These are phyloP conservation scores for Termitomyces sp. DNA, from an alignment of 768 basidiomycete species.

Conservation along the genomic window DNA sequence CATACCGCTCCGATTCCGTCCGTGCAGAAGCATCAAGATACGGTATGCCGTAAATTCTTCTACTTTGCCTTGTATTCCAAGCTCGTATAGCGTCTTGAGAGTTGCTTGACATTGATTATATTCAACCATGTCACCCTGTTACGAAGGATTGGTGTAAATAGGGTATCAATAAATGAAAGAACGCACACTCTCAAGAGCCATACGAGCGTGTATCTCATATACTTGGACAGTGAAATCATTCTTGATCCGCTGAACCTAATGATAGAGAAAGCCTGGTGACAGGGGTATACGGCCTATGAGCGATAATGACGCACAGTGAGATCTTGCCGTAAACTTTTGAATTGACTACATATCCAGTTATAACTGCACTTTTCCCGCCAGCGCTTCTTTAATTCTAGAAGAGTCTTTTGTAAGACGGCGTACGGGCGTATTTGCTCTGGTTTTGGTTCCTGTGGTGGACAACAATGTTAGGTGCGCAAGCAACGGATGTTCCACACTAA, in stretches of 20 bases:
- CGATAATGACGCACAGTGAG: slow-evolving; percentile 69
- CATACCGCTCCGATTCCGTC: slow-evolving; percentile 89
- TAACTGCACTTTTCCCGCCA: slow-evolving; percentile 80
- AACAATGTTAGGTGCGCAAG: neutral
- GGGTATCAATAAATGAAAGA: neutral
- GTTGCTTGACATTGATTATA: slow-evolving; percentile 97
- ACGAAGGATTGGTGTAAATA: neutral
- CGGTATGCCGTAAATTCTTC: slow-evolving; percentile 98
- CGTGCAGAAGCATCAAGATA: slow-evolving; percentile 92
- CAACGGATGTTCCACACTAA: slow-evolving; percentile 26
- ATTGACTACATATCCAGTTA: slow-evolving; percentile 93
- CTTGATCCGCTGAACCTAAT: slow-evolving; percentile 95
- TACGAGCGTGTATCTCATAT: slow-evolving; percentile 97
- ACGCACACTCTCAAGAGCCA: slow-evolving; percentile 85
- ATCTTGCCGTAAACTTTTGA: slow-evolving; percentile 97
- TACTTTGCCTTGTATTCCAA: slow-evolving; percentile 86
- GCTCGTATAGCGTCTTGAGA: slow-evolving; percentile 84
- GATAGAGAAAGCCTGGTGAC: slow-evolving; percentile 9
- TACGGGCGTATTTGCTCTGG: slow-evolving; percentile 93
- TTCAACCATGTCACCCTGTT: slow-evolving; percentile 94
- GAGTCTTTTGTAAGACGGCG: slow-evolving; percentile 75
- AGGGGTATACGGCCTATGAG: slow-evolving; percentile 18
- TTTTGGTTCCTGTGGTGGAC: slow-evolving; percentile 76
- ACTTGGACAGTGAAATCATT: slow-evolving; percentile 97
- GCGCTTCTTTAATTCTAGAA: slow-evolving; percentile 78